phyloP scores from a whole-genome alignment of 2,329 filamentous ascomycete genomes.

The Metarhizium rileyi region DNA sequence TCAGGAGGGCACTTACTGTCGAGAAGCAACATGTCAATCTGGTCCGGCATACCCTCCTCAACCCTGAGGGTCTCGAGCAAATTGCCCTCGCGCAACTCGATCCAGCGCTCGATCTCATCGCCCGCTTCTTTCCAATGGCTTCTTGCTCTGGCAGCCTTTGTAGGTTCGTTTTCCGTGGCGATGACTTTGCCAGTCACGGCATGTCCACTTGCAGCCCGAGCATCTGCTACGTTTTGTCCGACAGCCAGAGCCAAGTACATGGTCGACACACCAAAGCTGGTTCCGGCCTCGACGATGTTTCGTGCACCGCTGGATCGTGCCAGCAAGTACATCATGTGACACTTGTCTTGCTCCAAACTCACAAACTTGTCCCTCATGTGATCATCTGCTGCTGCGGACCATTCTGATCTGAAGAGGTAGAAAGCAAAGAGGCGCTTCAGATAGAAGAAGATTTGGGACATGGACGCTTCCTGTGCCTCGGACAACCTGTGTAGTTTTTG shows the following conservation, averaged over 20 bases:
- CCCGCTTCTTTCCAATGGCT: conserved; percentile 44
- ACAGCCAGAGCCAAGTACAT: conserved; percentile 53
- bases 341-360: conserved; percentile 49
- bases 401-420: conserved; percentile 16
- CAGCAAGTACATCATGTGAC: conserved; percentile 45
- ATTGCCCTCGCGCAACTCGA: conserved; percentile 50
- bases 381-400: conserved; percentile 18
- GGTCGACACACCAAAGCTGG: conserved; percentile 51
- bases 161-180: conserved; percentile 48
- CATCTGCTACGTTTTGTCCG: conserved; percentile 30
- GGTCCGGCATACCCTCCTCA: too few species aligned
- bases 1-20: too few species aligned
- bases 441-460: conserved; percentile 19
- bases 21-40: too few species aligned
- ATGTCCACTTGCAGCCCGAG: conserved; percentile 4
- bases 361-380: conserved; percentile 47
- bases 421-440: conserved; percentile 12
- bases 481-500: conserved; percentile 18
- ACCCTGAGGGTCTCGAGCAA: conserved; percentile 43
- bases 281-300: conserved; percentile 49
- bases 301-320: conserved; percentile 36
- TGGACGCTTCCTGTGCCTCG: conserved; percentile 15
- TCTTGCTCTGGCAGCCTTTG: conserved; percentile 41
- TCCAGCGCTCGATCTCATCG: conserved; percentile 34
- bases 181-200: conserved; percentile 34